A percentile compares a stretch with the other conserved stretches of the same genome.
These are phyloP conservation scores for Quercus mongolica DNA, from an alignment of 306 rosid species.

Conservation along the genomic window DNA sequence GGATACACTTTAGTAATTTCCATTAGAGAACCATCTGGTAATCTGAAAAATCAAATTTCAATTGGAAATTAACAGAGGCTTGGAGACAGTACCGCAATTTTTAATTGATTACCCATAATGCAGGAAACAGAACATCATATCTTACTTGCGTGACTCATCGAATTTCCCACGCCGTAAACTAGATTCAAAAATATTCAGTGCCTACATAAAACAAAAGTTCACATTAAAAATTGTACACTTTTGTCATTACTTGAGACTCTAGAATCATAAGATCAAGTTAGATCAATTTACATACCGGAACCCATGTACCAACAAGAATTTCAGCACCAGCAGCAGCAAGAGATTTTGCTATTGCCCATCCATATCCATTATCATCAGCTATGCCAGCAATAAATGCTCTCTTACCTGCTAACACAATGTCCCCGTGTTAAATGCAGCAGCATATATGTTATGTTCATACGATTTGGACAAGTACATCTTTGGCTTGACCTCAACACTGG, in stretches of 20 bases:
- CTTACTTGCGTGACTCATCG: conserved; percentile 78
- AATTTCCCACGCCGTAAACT: conserved; percentile 91
- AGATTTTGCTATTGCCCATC: conserved; percentile 98
- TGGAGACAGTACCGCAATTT: not conserved
- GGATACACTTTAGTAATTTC: conserved; percentile 92
- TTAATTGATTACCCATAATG: not conserved
- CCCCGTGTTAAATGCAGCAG: not conserved
- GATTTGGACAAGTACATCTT: not conserved
- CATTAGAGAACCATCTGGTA: conserved; percentile 88
- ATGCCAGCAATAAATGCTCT: conserved; percentile 95
- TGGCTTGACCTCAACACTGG: too few species aligned
- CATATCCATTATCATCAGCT: conserved; percentile 95
- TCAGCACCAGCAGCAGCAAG: conserved; percentile 98
- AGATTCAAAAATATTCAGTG: conserved; percentile 90
- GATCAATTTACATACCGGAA: conserved; percentile 65
- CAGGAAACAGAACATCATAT: not conserved
- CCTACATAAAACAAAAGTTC: conserved; percentile 41
- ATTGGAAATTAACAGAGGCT: conserved; percentile 18
- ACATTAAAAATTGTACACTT: conserved; percentile 19
- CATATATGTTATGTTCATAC: not conserved
- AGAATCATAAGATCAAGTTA: not conserved
- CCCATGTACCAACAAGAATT: conserved; percentile 98
- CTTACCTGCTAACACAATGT: conserved; percentile 52
- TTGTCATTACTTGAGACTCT: not conserved
- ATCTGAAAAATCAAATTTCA: conserved; percentile 41